These are phyloP conservation scores for Furculomyces boomerangus DNA, from an alignment of 371 early-diverging fungal species.

Conservation along the genomic window DNA sequence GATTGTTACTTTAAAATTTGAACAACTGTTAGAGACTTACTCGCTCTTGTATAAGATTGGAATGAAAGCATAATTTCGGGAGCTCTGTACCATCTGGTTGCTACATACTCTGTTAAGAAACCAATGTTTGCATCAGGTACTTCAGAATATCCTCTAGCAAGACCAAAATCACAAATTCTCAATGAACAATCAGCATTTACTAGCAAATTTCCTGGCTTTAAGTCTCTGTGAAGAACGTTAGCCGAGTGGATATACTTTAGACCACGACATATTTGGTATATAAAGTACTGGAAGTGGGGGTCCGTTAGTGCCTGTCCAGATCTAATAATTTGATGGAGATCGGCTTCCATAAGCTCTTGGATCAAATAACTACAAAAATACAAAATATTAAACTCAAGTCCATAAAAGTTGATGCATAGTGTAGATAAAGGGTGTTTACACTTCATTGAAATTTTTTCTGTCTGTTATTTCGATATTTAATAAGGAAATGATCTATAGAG, in stretches of 20 bases:
- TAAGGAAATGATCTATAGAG: constrained; percentile 59
- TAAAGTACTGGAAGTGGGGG: constrained; percentile 94
- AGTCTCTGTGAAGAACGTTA: constrained; percentile 93
- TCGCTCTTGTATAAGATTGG: constrained; percentile 86
- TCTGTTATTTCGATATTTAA: constrained; percentile 73
- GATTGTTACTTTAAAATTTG: neutral
- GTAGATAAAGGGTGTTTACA: constrained; percentile 28
- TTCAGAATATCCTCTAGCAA: constrained; percentile 81
- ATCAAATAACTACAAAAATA: constrained; percentile 33
- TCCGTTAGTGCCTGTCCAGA: constrained; percentile 92
- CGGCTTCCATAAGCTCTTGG: constrained; percentile 96
- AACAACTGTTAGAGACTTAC: constrained; percentile 28
- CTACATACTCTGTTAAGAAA: constrained; percentile 93
- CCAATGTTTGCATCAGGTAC: constrained; percentile 66
- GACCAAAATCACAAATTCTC: constrained; percentile 88
- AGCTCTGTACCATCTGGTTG: constrained; percentile 97
- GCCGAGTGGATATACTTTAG: constrained; percentile 96
- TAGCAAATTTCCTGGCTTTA: constrained; percentile 93
- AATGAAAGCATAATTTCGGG: constrained; percentile 96
- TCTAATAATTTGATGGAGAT: constrained; percentile 93
- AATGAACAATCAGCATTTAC: constrained; percentile 97
- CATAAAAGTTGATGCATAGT: no score
- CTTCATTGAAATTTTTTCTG: constrained; percentile 56
- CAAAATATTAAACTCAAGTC: neutral
- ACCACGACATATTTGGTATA: constrained; percentile 92